Conservation (phyloP, 306 rosid genomes). For the Castanea sativa region DNA sequence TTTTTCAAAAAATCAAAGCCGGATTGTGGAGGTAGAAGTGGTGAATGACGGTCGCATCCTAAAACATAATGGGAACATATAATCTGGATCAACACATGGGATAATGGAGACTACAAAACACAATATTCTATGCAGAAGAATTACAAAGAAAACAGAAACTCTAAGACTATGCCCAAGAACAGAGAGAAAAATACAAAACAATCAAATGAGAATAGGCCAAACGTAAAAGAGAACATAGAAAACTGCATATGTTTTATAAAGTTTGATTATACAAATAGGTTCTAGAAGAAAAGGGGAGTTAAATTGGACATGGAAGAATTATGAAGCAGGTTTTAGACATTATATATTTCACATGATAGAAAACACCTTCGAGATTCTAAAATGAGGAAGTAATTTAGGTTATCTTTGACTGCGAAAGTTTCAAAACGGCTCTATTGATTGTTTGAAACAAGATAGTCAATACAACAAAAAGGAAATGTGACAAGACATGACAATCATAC, state of each 20-base stretch:
- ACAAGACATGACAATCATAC: slow-evolving; percentile 44
- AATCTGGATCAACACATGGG: background rate
- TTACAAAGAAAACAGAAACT: background rate
- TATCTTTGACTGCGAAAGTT: background rate
- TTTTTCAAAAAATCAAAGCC: no score
- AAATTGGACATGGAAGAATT: background rate
- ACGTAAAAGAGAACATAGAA: background rate
- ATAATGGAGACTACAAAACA: background rate
- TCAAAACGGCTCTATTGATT: background rate
- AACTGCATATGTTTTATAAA: background rate
- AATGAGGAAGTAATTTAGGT: background rate
- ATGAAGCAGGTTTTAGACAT: background rate
- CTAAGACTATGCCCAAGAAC: background rate
- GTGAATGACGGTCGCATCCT: no score
- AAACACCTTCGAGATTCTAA: background rate
- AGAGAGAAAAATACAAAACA: background rate
- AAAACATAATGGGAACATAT: background rate
- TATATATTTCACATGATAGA: background rate
- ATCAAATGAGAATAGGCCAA: background rate
- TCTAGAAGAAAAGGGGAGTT: background rate
- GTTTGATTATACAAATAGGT: background rate
- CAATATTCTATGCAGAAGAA: background rate
- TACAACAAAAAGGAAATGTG: slow-evolving; percentile 5
- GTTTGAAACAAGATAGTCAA: slow-evolving; percentile 1
- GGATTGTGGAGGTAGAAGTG: no score